phyloP scores from a whole-genome alignment of 2,329 filamentous ascomycete species.

The Trichoderma sp. region DNA sequence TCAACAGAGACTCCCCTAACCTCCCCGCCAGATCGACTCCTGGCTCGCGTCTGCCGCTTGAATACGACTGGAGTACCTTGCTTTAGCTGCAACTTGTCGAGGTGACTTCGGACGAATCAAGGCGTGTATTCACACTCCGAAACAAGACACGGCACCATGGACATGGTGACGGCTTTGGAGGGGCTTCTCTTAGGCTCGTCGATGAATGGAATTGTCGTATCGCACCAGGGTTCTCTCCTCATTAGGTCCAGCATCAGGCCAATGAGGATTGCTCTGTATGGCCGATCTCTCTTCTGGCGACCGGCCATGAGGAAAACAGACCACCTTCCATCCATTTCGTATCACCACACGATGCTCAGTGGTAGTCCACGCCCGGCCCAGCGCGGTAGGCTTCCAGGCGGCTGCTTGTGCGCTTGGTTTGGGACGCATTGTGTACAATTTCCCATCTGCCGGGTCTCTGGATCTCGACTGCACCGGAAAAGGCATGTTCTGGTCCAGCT shows the following conservation, averaged over 20 bases:
- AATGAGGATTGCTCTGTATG: not conserved
- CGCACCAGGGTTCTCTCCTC: not conserved
- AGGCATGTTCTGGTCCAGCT: slow-evolving; percentile 24
- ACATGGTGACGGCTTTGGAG: too few relatives aligned
- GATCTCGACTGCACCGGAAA: not conserved
- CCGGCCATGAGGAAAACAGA: not conserved
- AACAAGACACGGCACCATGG: not conserved
- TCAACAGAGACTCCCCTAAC: too few relatives aligned
- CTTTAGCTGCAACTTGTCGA: too few relatives aligned
- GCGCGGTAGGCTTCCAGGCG: not conserved
- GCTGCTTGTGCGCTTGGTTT: not conserved
- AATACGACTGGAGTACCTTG: not conserved
- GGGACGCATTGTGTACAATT: not conserved
- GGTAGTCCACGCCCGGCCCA: not conserved
- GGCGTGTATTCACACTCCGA: not conserved
- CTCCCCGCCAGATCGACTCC: not conserved
- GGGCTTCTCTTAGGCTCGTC: too few relatives aligned
- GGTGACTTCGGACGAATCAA: not conserved
- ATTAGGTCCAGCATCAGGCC: not conserved
- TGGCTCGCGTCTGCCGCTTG: not conserved
- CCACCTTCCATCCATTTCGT: not conserved
- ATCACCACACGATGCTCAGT: not conserved
- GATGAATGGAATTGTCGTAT: not conserved
- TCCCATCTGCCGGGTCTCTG: slow-evolving; percentile 23
- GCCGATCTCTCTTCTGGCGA: too few relatives aligned